Conservation (phyloP, 2,329 filamentous ascomycete species). For the Epicoccum sorghinum region DNA sequence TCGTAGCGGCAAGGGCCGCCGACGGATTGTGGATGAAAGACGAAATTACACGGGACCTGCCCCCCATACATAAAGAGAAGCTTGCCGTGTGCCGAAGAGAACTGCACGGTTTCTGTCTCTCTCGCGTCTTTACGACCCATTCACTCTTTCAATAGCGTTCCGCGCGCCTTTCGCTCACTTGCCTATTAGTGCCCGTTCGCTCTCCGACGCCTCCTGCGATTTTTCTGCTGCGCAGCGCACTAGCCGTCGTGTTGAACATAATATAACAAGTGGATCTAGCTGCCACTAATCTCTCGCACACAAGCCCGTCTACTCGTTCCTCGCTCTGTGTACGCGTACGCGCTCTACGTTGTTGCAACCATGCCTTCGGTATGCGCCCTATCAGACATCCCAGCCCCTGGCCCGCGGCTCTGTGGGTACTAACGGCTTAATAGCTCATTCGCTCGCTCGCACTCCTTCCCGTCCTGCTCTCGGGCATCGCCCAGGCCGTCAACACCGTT, state of each 20-base stretch:
- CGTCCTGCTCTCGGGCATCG: conserved; percentile 50
- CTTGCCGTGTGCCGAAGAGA: conserved; percentile 1
- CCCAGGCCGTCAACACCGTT: conserved; percentile 61
- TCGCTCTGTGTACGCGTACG: conserved; percentile 11
- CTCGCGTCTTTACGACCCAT: not conserved
- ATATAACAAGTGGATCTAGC: conserved; percentile 9
- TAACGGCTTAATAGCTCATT: conserved; percentile 32
- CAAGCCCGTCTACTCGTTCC: conserved; percentile 4
- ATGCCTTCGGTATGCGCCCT: conserved; percentile 18
- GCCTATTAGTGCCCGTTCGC: conserved; percentile 5
- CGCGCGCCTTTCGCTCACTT: conserved; percentile 11
- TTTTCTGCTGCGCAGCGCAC: conserved; percentile 13
- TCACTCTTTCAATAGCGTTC: conserved; percentile 8
- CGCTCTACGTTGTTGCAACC: conserved; percentile 6
- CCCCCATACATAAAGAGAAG: conserved; percentile 9
- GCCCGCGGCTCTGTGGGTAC: not conserved
- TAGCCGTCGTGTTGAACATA: conserved; percentile 11
- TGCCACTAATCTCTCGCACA: conserved; percentile 1
- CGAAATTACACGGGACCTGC: conserved; percentile 8
- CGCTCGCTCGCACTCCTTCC: conserved; percentile 35
- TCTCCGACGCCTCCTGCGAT: conserved; percentile 8
- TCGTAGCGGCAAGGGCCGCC: conserved; percentile 3
- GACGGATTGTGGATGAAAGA: conserved; percentile 14
- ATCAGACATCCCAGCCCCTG: conserved; percentile 8
- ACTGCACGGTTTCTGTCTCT: not conserved